A percentile compares a stretch with the other conserved stretches of the same genome.
These are phyloP conservation scores for Fusarium chuoi DNA, from an alignment of 2,329 filamentous ascomycete species.

Conservation along the genomic window DNA sequence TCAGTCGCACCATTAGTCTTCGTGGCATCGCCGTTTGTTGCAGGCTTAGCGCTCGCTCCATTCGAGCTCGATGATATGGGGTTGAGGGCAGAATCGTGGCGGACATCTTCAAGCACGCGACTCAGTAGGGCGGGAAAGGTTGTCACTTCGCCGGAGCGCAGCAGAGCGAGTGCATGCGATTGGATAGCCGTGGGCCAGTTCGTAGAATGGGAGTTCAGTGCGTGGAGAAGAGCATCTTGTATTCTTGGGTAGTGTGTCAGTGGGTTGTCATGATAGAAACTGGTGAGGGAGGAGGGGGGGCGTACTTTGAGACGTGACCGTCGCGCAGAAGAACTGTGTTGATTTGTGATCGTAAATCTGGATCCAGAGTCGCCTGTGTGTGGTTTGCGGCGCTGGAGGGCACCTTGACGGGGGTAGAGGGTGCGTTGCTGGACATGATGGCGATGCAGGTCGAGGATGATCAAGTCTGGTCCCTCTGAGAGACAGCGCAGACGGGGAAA, in stretches of 20 bases:
- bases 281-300: background rate
- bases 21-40: slow-evolving; percentile 45
- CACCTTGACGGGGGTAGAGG: slow-evolving; percentile 69
- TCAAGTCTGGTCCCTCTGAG: background rate
- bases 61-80: slow-evolving; percentile 44
- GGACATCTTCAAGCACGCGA: slow-evolving; percentile 71
- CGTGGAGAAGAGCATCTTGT: slow-evolving; percentile 71
- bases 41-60: slow-evolving; percentile 46
- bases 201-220: slow-evolving; percentile 66
- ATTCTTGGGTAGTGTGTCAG: slow-evolving; percentile 54
- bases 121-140: slow-evolving; percentile 70
- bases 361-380: slow-evolving; percentile 68
- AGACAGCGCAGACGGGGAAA: background rate
- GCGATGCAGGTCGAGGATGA: background rate
- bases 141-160: slow-evolving; percentile 68
- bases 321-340: slow-evolving; percentile 68
- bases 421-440: slow-evolving; percentile 57
- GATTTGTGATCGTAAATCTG: slow-evolving; percentile 70
- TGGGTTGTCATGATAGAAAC: background rate
- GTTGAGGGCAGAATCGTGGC: slow-evolving; percentile 55
- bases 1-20: slow-evolving; percentile 44
- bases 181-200: slow-evolving; percentile 73
- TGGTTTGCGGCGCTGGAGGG: slow-evolving; percentile 68
- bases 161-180: slow-evolving; percentile 67
- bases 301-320: slow-evolving; percentile 69